A percentile compares a stretch with the other conserved stretches of the same genome.
phyloP scores from a whole-genome alignment of 225 moss, liverwort and hornwort species.

The Sphagnum tenellum region DNA sequence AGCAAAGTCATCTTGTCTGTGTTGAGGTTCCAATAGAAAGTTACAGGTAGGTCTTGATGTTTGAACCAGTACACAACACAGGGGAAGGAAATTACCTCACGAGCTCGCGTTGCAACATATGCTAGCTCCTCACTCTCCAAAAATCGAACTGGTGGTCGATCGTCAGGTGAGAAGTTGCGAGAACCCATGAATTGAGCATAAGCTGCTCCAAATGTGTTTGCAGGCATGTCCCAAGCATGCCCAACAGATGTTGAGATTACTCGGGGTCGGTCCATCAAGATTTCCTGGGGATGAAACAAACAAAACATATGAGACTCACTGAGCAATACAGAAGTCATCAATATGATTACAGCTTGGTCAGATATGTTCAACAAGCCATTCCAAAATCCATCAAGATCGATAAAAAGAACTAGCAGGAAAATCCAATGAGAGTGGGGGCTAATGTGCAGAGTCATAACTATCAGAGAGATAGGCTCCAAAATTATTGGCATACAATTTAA shows the following conservation, averaged over 20 bases:
- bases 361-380: not conserved
- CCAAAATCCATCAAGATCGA: not conserved
- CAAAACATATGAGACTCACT: not conserved
- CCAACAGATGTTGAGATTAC: conserved; percentile 73
- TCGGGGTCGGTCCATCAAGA: conserved; percentile 69
- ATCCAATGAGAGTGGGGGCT: too few relatives aligned
- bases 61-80: too few relatives aligned
- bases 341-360: not conserved
- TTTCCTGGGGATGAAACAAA: conserved; percentile 22
- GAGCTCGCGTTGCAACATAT: conserved; percentile 77
- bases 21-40: too few relatives aligned
- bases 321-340: not conserved
- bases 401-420: not conserved
- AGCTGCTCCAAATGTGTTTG: conserved; percentile 81
- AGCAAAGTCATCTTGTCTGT: too few relatives aligned
- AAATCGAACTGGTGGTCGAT: conserved; percentile 84
- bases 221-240: conserved; percentile 87
- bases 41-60: too few relatives aligned
- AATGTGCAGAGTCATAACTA: not conserved
- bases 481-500: too few relatives aligned
- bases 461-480: too few relatives aligned
- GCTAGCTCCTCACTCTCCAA: conserved; percentile 86
- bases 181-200: conserved; percentile 98
- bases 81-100: conserved; percentile 38
- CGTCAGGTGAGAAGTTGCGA: conserved; percentile 95